These are phyloP conservation scores for Erysimum pusillum DNA, from an alignment of 441 rosid genomes.

Conservation along the genomic window DNA sequence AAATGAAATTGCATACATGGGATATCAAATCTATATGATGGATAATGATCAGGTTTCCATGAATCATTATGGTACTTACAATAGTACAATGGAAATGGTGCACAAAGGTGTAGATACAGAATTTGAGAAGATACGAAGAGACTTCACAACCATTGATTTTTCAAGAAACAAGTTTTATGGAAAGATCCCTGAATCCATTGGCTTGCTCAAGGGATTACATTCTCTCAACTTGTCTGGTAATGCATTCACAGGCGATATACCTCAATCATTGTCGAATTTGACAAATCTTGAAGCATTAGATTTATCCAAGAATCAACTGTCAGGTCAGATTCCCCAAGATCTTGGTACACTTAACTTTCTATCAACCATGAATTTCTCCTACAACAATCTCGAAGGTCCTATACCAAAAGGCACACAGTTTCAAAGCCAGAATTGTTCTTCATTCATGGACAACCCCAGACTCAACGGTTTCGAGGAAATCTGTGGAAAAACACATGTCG, in stretches of 20 bases:
- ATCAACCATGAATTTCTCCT: neutral
- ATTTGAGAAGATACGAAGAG: neutral
- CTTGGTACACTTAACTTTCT: neutral
- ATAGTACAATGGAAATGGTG: neutral
- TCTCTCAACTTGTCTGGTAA: neutral
- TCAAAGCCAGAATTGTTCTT: neutral
- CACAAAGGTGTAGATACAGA: neutral
- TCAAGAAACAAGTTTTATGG: neutral
- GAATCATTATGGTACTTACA: neutral
- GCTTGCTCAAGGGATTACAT: neutral
- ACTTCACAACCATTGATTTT: neutral
- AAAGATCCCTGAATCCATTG: neutral
- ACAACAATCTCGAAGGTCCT: constrained; percentile 7
- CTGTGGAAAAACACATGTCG: neutral
- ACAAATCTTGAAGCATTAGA: neutral
- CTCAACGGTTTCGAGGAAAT: neutral
- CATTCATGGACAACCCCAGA: neutral
- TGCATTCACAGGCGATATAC: neutral
- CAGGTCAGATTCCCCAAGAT: neutral
- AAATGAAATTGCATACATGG: neutral
- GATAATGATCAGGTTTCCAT: too few species aligned
- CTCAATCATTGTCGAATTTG: neutral
- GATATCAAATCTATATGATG: too few species aligned
- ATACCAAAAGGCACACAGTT: neutral
- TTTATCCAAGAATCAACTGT: neutral